Evolutionary conservation across 1,284 basidiomycete genomes (phyloP), one percentile per base, ranked within the genome.

Genomic region (Amylostereum chailletii): DNA sequence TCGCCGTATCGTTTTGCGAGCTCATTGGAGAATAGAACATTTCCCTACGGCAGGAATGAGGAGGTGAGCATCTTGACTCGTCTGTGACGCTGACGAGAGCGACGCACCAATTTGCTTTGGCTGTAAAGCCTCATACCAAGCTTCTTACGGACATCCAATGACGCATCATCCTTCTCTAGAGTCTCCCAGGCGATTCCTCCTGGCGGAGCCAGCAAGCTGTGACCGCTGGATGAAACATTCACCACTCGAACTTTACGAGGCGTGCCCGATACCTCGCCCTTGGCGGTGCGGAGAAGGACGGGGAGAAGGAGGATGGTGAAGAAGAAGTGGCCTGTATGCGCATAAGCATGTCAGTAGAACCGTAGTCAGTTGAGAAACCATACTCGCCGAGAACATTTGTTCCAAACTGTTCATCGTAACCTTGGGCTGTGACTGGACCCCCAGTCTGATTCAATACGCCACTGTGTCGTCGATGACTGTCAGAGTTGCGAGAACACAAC

Each of bases 391-490:
- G 59, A 7, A 59, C 58, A 47, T 74, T 74, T 6, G 67, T 70
- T 1, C 71, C 71, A 51, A 72, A 73, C 55, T 72, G 71, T 3
- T 71, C 57, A 42, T 79, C 74, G 54, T 74, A 75, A 0, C 70
- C 70, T 46, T 74, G 64, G 11, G 58, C 59, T 2, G 73, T 72
- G 42, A 60, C 51, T 33, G 55, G 47, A 27, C 57, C 58, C 1
- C 58, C 42, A 0, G 65, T 63, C 11, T 62, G 62, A 11, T 60
- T 60, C 74, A 78, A 76, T 3, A 81, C 69, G 2, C 78, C 78
- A 3, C 75, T 77, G 34, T 34, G 34, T 36, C 40, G 8, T 42
- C 10, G 40, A 42, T 42, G 10, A 19, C n/a, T 32, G 26, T 41
- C 9, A 27, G 27, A 11, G 26, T 27, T 9, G 2, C 6, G 19